phyloP scores from a whole-genome alignment of 257 asterid species.

The Parsonsia alboflavescens region DNA sequence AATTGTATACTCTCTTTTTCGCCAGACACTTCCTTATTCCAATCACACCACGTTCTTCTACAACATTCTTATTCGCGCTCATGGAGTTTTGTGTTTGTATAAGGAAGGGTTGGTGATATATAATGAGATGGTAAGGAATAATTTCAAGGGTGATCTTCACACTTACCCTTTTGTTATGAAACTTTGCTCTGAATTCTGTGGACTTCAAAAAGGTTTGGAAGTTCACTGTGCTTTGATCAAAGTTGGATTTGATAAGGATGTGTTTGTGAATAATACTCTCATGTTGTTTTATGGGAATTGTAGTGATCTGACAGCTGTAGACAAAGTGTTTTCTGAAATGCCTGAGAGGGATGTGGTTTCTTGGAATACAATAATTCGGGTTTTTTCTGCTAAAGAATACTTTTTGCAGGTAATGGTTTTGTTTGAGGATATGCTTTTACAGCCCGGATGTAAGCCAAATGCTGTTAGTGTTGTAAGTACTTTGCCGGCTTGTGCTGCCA shows the following conservation, averaged over 20 bases:
- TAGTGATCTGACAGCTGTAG: conserved; percentile 34
- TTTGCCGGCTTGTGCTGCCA: conserved; percentile 45
- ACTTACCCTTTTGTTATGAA: conserved; percentile 68
- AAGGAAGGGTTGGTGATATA: conserved; percentile 33
- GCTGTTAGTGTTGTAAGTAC: conserved; percentile 50
- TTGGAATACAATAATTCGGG: conserved; percentile 58
- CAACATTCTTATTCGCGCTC: conserved; percentile 60
- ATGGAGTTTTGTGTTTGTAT: conserved; percentile 19
- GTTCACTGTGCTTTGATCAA: conserved; percentile 59
- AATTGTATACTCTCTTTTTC: conserved; percentile 29
- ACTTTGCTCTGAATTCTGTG: conserved; percentile 51
- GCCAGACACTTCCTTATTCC: conserved; percentile 33
- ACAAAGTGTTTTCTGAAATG: conserved; percentile 58
- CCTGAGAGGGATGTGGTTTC: conserved; percentile 50
- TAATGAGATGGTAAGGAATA: conserved; percentile 42
- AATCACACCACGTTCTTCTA: conserved; percentile 54
- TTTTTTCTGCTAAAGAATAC: conserved; percentile 31
- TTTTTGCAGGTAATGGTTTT: conserved; percentile 29
- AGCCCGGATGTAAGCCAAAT: conserved; percentile 40
- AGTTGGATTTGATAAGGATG: conserved; percentile 43
- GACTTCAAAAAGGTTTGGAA: conserved; percentile 49
- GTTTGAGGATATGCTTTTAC: conserved; percentile 41
- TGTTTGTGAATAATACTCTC: conserved; percentile 64
- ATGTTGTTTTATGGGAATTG: conserved; percentile 52
- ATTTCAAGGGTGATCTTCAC: conserved; percentile 49